These are phyloP conservation scores for Lanmaoa pseudosensibilis DNA, from an alignment of 768 basidiomycete genomes.

Conservation along the genomic window DNA sequence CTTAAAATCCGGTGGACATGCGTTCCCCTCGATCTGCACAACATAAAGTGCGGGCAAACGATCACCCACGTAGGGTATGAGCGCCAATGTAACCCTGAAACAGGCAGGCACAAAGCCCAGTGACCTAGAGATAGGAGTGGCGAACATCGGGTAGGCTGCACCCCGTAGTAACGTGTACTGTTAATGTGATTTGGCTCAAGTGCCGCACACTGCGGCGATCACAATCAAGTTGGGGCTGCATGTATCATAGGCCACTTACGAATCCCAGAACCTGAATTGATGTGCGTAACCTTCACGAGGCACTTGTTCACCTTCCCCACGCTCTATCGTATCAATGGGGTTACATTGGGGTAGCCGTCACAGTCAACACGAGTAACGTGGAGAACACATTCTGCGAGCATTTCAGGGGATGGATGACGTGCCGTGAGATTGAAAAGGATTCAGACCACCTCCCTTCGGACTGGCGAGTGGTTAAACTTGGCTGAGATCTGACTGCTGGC, in stretches of 20 bases:
- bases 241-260: background rate
- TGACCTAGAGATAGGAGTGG: background rate
- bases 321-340: too few species aligned
- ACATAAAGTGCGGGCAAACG: background rate
- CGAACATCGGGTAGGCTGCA: background rate
- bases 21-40: background rate
- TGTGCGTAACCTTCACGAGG: background rate
- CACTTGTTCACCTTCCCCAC: too few species aligned
- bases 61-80: background rate
- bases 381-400: too few species aligned
- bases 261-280: background rate
- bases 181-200: background rate
- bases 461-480: too few species aligned
- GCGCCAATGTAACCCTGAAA: conserved; percentile 3
- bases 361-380: too few species aligned
- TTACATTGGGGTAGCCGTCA: too few species aligned
- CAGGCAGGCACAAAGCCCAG: background rate
- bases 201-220: background rate
- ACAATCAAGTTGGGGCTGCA: background rate
- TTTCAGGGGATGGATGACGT: too few species aligned
- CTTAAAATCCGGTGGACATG: conserved; percentile 7
- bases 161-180: background rate
- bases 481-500: too few species aligned
- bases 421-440: too few species aligned
- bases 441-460: too few species aligned